A percentile compares a stretch with the other conserved stretches of the same genome.
Evolutionary conservation across 2,329 filamentous ascomycete species (phyloP).

Genomic region (Diaporthe amygdali): DNA sequence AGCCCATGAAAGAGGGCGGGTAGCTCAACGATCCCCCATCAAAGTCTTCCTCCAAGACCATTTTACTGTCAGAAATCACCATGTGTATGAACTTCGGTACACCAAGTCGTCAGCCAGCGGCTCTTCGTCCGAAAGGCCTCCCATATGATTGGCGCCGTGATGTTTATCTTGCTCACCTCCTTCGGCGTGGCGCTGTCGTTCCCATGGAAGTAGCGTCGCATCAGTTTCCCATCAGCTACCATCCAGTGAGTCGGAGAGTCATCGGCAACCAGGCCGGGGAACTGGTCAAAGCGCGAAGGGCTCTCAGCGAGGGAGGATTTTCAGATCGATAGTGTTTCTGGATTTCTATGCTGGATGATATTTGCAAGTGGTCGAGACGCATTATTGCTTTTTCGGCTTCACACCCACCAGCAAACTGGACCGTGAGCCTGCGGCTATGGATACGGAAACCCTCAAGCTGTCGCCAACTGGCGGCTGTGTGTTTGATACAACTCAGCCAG

Average conservation of each 20-base stretch:
- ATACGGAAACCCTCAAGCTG: not conserved
- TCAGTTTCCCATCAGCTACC: not conserved
- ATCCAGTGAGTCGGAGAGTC: not conserved
- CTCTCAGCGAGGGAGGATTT: not conserved
- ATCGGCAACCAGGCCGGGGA: slow-evolving; percentile 1
- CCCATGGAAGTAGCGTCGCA: not conserved
- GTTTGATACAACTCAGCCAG: not conserved
- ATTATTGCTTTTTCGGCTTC: not conserved
- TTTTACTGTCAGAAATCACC: not conserved
- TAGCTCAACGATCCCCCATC: not conserved
- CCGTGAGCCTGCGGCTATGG: not conserved
- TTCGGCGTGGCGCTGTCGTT: not conserved
- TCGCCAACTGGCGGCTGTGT: not conserved
- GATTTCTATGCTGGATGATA: not conserved
- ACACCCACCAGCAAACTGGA: not conserved
- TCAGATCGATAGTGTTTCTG: not conserved
- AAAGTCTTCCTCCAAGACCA: not conserved
- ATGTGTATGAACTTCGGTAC: slow-evolving; percentile 11
- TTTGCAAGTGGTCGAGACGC: not conserved
- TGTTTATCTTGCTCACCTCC: not conserved
- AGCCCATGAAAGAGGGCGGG: not conserved
- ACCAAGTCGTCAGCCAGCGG: not conserved
- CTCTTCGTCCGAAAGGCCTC: not conserved
- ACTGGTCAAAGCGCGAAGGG: not conserved
- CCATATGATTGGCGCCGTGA: not conserved